These are phyloP conservation scores for Meredithiella fracta DNA, from an alignment of 2,329 filamentous ascomycete species.

Conservation along the genomic window DNA sequence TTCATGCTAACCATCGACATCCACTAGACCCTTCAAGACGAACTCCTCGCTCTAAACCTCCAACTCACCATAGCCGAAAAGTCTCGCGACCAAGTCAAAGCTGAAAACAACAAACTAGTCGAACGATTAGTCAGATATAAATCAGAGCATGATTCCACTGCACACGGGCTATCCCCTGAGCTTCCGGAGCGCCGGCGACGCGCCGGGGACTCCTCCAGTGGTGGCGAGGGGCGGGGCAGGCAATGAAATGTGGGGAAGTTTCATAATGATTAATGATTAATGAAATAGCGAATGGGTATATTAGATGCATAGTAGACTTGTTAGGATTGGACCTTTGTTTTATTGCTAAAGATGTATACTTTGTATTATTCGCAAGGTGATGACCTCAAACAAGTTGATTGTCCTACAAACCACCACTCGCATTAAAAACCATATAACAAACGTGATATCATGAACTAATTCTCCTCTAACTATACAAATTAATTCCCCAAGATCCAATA, in stretches of 20 bases:
- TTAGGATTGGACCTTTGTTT: neutral
- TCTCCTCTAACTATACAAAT: neutral
- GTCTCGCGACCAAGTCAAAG: slow-evolving; percentile 51
- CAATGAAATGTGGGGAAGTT: too few species aligned
- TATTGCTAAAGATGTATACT: neutral
- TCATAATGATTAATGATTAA: neutral
- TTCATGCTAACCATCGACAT: neutral
- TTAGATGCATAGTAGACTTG: neutral
- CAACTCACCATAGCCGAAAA: slow-evolving; percentile 78
- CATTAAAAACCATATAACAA: neutral
- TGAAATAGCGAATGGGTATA: neutral
- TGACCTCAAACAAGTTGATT: neutral
- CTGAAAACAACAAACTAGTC: slow-evolving; percentile 77
- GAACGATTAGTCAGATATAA: slow-evolving; percentile 84
- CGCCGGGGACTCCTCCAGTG: slow-evolving; percentile 18
- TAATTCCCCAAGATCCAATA: neutral
- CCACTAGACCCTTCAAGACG: slow-evolving; percentile 65
- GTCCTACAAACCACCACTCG: neutral
- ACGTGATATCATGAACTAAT: neutral
- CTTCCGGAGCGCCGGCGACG: slow-evolving; percentile 48
- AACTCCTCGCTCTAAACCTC: slow-evolving; percentile 73
- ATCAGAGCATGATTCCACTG: slow-evolving; percentile 55
- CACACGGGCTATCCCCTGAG: neutral
- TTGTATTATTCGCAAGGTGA: neutral
- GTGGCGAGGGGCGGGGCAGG: too few species aligned